Evolutionary conservation across 108 stramenopile genomes (phyloP), one percentile per base, ranked within the genome.

Genomic region (Skeletonema menzelii): DNA sequence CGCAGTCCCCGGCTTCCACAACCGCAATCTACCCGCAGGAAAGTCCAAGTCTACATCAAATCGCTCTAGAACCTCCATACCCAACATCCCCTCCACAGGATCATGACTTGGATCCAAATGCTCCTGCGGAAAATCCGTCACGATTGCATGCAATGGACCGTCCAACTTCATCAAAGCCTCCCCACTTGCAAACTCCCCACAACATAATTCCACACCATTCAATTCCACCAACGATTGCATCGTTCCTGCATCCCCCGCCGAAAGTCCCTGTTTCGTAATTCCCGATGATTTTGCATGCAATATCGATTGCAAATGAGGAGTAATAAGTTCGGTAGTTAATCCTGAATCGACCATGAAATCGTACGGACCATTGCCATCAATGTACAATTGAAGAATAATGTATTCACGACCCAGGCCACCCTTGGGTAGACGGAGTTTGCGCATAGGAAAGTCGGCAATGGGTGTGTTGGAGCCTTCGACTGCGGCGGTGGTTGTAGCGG

Each of bases 311-410:
- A 91, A 71, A 42, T 75, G 91, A 10, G 91, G 91, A 17, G 91
- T 92, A 27, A 92, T 90, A 44, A 92, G 65, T 70, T 92, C 91
- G 17, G 87, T 84, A 27, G 91, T 92, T 49, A 92, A 66, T 15
- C 91, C 91, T 5, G 80, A 75, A 55, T 92, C 91, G 13, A 92
- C 82, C 91, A 92, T 92, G 65, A 92, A 92, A 70, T 92, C 91
- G 56, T 67, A 90, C 5, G 91, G 91, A 5, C 88, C 91, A 53
- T 82, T 61, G 4, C 85, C 85, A 11, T 86, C 27, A n/a, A 92
- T 73, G 28, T 80, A 83, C 14, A 92, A 46, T 61, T 87, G 65
- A 1, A 92, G 7, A 17, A 84, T 83, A n/a, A 92, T 68, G 63
- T 92, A 92, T 75, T 89, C 88, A 10, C 88, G 81, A 24, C 91